These are phyloP conservation scores for Cercospora beticola DNA, from an alignment of 2,329 filamentous ascomycete species.

Conservation along the genomic window DNA sequence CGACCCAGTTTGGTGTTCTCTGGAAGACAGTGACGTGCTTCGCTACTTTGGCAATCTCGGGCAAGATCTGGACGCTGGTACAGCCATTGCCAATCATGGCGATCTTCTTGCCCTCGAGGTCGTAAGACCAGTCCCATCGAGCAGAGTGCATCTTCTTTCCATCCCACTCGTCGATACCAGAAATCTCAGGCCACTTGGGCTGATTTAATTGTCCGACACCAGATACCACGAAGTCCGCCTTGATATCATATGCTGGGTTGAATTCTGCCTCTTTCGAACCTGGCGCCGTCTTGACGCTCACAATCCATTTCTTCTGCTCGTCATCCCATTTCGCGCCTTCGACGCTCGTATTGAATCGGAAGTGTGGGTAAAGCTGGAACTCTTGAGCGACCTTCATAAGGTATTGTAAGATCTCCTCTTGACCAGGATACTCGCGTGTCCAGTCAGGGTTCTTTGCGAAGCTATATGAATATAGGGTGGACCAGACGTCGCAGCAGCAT, in stretches of 20 bases:
- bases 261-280: slow-evolving; percentile 57
- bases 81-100: slow-evolving; percentile 62
- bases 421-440: slow-evolving; percentile 58
- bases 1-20: slow-evolving; percentile 59
- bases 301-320: slow-evolving; percentile 51
- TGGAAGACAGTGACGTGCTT: slow-evolving; percentile 56
- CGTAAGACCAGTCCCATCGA: slow-evolving; percentile 61
- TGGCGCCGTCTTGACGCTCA: slow-evolving; percentile 50
- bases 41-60: slow-evolving; percentile 55
- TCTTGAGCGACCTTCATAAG: slow-evolving; percentile 55
- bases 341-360: slow-evolving; percentile 58
- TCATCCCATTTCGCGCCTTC: slow-evolving; percentile 58
- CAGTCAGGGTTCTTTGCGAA: slow-evolving; percentile 61
- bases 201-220: slow-evolving; percentile 62
- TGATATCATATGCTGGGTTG: slow-evolving; percentile 52
- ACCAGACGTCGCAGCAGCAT: slow-evolving; percentile 47
- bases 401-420: slow-evolving; percentile 61
- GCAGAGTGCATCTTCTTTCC: slow-evolving; percentile 59
- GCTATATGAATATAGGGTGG: slow-evolving; percentile 58
- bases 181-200: slow-evolving; percentile 52
- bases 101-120: slow-evolving; percentile 55
- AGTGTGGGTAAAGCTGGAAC: slow-evolving; percentile 56
- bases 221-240: slow-evolving; percentile 57
- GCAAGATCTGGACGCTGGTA: slow-evolving; percentile 59
- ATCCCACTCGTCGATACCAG: slow-evolving; percentile 50